These are phyloP conservation scores for Russula earlei DNA, from an alignment of 768 basidiomycete species.

Conservation along the genomic window DNA sequence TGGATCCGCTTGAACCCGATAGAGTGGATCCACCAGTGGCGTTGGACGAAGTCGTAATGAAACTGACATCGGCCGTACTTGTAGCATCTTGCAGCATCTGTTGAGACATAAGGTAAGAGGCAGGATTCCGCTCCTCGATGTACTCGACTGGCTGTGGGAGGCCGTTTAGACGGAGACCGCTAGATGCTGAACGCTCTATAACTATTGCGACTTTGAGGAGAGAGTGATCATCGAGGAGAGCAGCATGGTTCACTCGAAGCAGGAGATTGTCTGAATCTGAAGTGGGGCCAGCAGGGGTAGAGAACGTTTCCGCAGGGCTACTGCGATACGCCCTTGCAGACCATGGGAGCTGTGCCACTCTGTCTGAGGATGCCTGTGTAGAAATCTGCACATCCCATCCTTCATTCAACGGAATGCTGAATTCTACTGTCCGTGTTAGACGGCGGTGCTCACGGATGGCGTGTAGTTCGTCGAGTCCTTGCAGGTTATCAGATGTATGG, in stretches of 20 bases:
- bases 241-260: conserved; percentile 63
- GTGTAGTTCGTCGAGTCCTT: conserved; percentile 57
- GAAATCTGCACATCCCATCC: conserved; percentile 86
- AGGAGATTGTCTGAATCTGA: conserved; percentile 42
- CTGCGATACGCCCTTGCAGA: conserved; percentile 48
- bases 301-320: conserved; percentile 26
- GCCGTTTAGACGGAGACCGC: conserved; percentile 81
- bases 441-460: conserved; percentile 56
- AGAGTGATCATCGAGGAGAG: conserved; percentile 61
- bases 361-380: conserved; percentile 62
- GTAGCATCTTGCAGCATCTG: conserved; percentile 66
- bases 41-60: conserved; percentile 54
- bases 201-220: conserved; percentile 72
- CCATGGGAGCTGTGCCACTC: conserved; percentile 69
- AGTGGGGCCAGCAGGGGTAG: conserved; percentile 25
- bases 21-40: conserved; percentile 27
- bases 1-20: conserved; percentile 23
- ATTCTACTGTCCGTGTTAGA: conserved; percentile 71
- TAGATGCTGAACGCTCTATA: conserved; percentile 72
- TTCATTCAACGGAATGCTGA: conserved; percentile 60
- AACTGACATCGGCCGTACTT: conserved; percentile 58
- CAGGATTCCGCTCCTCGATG: conserved; percentile 58
- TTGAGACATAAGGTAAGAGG: conserved; percentile 46
- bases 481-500: conserved; percentile 26
- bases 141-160: conserved; percentile 58